phyloP scores from a whole-genome alignment of 1,284 basidiomycete species.

The Apiotrichum domesticum region DNA sequence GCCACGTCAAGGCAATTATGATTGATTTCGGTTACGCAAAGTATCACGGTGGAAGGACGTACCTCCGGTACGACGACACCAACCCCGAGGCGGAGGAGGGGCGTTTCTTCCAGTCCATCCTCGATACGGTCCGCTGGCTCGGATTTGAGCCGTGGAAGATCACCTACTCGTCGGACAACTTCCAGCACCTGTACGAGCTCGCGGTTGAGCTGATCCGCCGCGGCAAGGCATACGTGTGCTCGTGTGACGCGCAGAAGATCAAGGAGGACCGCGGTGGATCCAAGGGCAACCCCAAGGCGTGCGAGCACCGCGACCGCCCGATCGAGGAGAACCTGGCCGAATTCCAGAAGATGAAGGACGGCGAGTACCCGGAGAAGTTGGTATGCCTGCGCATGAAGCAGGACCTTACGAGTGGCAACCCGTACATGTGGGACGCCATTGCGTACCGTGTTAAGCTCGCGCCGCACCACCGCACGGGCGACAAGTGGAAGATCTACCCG shows the following conservation, averaged over 20 bases:
- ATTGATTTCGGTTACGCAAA: constrained; percentile 97
- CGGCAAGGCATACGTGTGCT: constrained; percentile 92
- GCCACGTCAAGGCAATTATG: constrained; percentile 97
- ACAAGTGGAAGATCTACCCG: constrained; percentile 75
- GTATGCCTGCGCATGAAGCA: constrained; percentile 97
- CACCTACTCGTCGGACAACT: constrained; percentile 98
- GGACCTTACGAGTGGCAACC: constrained; percentile 86
- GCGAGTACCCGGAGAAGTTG: constrained; percentile 82
- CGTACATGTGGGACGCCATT: constrained; percentile 99
- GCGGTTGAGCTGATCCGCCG: constrained; percentile 86
- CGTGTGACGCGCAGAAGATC: constrained; percentile 92
- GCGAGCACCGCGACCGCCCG: constrained; percentile 76
- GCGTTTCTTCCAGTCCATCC: constrained; percentile 89
- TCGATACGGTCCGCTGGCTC: constrained; percentile 93
- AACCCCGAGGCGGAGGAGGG: constrained; percentile 98
- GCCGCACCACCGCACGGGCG: constrained; percentile 87
- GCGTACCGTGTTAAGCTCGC: constrained; percentile 90
- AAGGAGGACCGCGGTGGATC: constrained; percentile 77
- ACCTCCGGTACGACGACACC: constrained; percentile 92
- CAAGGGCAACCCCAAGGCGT: constrained; percentile 77
- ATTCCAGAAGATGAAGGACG: constrained; percentile 89
- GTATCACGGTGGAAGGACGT: constrained; percentile 81
- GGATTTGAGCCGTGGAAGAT: constrained; percentile 98
- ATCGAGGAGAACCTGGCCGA: constrained; percentile 77
- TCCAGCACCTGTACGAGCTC: constrained; percentile 77